These are phyloP conservation scores for Termitomyces sp. DNA, from an alignment of 768 basidiomycete genomes.

Conservation along the genomic window DNA sequence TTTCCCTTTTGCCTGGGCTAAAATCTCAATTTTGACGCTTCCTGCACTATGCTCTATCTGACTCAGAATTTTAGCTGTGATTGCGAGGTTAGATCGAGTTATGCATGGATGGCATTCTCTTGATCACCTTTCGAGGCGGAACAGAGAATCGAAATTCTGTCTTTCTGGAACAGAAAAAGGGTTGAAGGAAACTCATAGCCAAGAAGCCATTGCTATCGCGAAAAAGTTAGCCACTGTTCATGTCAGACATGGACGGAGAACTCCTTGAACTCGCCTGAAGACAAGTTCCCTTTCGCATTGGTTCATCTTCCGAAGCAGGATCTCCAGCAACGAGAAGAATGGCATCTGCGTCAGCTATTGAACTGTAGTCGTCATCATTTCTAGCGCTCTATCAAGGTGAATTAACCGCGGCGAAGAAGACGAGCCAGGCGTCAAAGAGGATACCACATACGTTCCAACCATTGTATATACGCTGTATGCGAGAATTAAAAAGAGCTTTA, in stretches of 20 bases:
- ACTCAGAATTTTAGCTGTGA: conserved; percentile 78
- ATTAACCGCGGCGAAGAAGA: conserved; percentile 9
- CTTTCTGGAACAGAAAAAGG: conserved; percentile 75
- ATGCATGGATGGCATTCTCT: background rate
- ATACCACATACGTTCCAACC: conserved; percentile 52
- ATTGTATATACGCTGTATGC: conserved; percentile 54
- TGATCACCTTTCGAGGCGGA: conserved; percentile 80
- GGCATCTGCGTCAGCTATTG: conserved; percentile 65
- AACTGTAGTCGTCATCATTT: conserved; percentile 66
- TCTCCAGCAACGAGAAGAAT: conserved; percentile 73
- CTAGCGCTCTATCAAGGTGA: conserved; percentile 44
- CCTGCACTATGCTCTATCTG: conserved; percentile 62
- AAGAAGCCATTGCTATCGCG: conserved; percentile 82
- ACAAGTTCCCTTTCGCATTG: conserved; percentile 86
- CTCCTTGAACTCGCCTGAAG: conserved; percentile 62
- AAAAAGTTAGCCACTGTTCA: conserved; percentile 14
- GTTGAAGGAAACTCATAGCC: conserved; percentile 98
- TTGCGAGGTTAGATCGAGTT: conserved; percentile 5
- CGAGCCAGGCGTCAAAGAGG: conserved; percentile 5
- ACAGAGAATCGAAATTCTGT: conserved; percentile 74
- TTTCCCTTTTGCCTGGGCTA: conserved; percentile 75
- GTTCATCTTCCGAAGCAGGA: conserved; percentile 79
- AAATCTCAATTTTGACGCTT: conserved; percentile 65
- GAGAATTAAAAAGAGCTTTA: conserved; percentile 49
- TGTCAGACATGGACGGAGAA: background rate